Evolutionary conservation across 2,329 filamentous ascomycete species (phyloP).

Genomic region (Mariannaea elegans): DNA sequence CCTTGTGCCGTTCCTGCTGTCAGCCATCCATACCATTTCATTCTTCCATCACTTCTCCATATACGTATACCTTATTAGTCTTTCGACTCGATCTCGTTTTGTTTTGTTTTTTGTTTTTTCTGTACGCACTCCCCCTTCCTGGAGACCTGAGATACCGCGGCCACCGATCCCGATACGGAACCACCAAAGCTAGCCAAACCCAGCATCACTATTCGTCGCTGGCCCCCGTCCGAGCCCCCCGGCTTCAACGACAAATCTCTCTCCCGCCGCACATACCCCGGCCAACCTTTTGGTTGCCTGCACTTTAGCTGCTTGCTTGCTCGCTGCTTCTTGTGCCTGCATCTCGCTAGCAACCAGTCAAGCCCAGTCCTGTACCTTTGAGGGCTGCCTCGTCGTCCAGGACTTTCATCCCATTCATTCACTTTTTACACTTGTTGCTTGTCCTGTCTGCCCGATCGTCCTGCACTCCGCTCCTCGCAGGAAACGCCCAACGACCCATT

Average conservation of each 20-base stretch:
- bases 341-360: conserved; percentile 27
- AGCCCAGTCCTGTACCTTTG: neutral
- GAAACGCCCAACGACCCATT: conserved; percentile 18
- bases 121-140: neutral
- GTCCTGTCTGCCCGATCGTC: conserved; percentile 18
- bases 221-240: neutral
- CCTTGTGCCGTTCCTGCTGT: neutral
- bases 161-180: conserved; percentile 14
- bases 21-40: conserved; percentile 2
- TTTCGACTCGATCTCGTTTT: neutral
- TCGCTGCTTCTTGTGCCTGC: conserved; percentile 27
- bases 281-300: conserved; percentile 23
- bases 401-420: conserved; percentile 10
- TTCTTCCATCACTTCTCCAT: neutral
- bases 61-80: too few relatives aligned
- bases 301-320: conserved; percentile 12
- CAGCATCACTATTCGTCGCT: conserved; percentile 8
- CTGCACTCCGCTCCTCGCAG: conserved; percentile 14
- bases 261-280: neutral
- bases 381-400: conserved; percentile 21
- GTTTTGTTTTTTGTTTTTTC: neutral
- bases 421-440: conserved; percentile 32
- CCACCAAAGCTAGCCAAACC: neutral
- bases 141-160: conserved; percentile 1
- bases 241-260: conserved; percentile 2